phyloP scores from a whole-genome alignment of 306 rosid genomes.

The Trifolium dubium region DNA sequence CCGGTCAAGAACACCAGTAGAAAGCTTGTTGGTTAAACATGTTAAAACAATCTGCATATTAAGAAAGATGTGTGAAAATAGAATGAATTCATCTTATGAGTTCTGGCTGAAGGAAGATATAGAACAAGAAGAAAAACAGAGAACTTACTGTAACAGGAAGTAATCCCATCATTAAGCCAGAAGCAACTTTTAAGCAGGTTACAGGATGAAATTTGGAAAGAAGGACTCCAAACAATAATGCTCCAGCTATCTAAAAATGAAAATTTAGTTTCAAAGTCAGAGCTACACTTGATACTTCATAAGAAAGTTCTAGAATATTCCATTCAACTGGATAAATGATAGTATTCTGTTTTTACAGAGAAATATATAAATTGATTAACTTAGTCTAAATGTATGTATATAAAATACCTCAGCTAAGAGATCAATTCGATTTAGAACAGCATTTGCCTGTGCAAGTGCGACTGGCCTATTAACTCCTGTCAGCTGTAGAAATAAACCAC shows the following conservation, averaged over 20 bases:
- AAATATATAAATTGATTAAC: slow-evolving; percentile 22
- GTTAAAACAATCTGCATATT: slow-evolving; percentile 69
- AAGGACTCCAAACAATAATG: slow-evolving; percentile 81
- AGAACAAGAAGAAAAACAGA: slow-evolving; percentile 43
- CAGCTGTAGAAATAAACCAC: slow-evolving; percentile 59
- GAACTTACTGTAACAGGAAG: slow-evolving; percentile 79
- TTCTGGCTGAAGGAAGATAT: slow-evolving; percentile 31
- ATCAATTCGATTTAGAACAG: slow-evolving; percentile 86
- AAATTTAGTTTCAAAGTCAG: slow-evolving; percentile 37
- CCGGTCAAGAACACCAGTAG: slow-evolving; percentile 94
- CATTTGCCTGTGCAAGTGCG: slow-evolving; percentile 95
- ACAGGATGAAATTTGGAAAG: slow-evolving; percentile 87
- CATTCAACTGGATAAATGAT: slow-evolving; percentile 27
- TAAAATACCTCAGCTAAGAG: slow-evolving; percentile 86
- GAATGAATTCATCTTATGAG: slow-evolving; percentile 24
- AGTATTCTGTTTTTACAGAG: slow-evolving; percentile 19
- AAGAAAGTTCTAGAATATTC: slow-evolving; percentile 14
- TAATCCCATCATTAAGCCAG: slow-evolving; percentile 72
- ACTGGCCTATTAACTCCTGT: slow-evolving; percentile 94
- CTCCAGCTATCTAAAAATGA: slow-evolving; percentile 77
- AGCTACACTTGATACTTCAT: slow-evolving; percentile 15
- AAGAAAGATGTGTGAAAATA: slow-evolving; percentile 29
- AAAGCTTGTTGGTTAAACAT: slow-evolving; percentile 81
- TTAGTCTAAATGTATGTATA: background rate
- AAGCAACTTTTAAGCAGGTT: slow-evolving; percentile 82